These are phyloP conservation scores for Cyberlindnera samutprakarnensis DNA, from an alignment of 805 yeast species.

Conservation along the genomic window DNA sequence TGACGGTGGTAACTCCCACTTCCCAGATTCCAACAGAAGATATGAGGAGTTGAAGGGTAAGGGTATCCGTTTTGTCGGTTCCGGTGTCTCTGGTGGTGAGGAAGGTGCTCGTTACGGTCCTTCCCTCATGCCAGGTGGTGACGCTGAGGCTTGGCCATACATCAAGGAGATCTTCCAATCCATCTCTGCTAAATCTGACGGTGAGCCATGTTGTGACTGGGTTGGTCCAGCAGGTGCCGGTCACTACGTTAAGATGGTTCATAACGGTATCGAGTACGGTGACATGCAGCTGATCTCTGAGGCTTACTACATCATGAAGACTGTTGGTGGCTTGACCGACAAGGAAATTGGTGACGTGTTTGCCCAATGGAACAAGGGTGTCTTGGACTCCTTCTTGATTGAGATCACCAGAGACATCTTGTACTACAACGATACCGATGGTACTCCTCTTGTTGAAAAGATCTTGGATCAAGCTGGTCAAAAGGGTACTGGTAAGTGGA, in stretches of 20 bases:
- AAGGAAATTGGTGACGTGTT: conserved; percentile 92
- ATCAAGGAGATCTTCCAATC: conserved; percentile 95
- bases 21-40: conserved; percentile 98
- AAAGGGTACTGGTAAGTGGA: conserved; percentile 99
- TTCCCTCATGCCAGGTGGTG: conserved; percentile 99
- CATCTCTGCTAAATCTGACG: conserved; percentile 92
- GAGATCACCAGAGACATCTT: conserved; percentile 96
- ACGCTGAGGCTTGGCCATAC: conserved; percentile 97
- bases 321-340: conserved; percentile 85
- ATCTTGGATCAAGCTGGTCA: conserved; percentile 96
- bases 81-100: conserved; percentile 99
- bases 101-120: conserved; percentile 99
- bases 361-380: conserved; percentile 93
- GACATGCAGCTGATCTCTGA: conserved; percentile 99
- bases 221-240: conserved; percentile 99
- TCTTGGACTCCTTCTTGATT: conserved; percentile 90
- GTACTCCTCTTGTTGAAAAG: conserved; percentile 92
- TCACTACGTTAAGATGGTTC: conserved; percentile 99
- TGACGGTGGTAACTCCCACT: conserved; percentile 99
- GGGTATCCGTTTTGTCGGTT: conserved; percentile 92
- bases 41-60: conserved; percentile 78
- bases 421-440: conserved; percentile 82
- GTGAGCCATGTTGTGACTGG: conserved; percentile 99
- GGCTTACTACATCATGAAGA: conserved; percentile 93
- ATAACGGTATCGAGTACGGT: conserved; percentile 99